Base-by-base conservation (phyloP, 2,329 filamentous ascomycete species). In the Thermoascus crustaceus region DNA sequence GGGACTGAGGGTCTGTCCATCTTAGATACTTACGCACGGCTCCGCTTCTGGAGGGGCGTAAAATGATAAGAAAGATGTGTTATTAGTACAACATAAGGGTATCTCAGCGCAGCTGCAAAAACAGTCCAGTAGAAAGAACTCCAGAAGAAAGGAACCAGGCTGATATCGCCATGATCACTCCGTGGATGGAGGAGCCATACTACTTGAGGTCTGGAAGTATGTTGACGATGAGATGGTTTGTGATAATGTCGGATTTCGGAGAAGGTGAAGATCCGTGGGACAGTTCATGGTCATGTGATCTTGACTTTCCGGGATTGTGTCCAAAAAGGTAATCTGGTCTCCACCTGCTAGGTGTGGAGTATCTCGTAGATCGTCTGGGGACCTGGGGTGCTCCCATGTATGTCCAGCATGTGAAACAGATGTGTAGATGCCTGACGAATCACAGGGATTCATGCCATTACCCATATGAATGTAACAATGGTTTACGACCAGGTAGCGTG, bases 1-100 rank as follows among this genome's bases (percentile, higher is more conserved):
- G 51, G 39, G n/a, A 42, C 41, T 23, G 48, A 17, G 5, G 48
- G 16, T 21, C 50, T 41, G 36, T 58, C 53, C 57, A 59, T 58
- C 13, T 39, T 29, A 36, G 35, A 36, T 36, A 31, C 7, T 30
- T 38, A 30, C 23, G 23, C 8, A 21, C 16, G 21, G 9, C 22
- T 25, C 17, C 31, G 29, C 22, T 31, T 31, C 19, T 13, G 23
- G 35, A 41, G 17, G 31, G 20, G 23, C 7, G 24, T 18, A 34
- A 30, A 25, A 40, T 11, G 20, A 29, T 30, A 30, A 21, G 24
- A 30, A 34, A 35, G 17, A 34, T 32, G 32, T 25, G 22, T 30
- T 10, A 24, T 25, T 26, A 33, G 16, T 27, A 34, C 26, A 34
- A 40, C 40, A 40, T 42, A 42, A 42, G 37, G 42, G 40, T 42